These are phyloP conservation scores for Leucosporidium scottii DNA, from an alignment of 768 basidiomycete species.

Conservation along the genomic window DNA sequence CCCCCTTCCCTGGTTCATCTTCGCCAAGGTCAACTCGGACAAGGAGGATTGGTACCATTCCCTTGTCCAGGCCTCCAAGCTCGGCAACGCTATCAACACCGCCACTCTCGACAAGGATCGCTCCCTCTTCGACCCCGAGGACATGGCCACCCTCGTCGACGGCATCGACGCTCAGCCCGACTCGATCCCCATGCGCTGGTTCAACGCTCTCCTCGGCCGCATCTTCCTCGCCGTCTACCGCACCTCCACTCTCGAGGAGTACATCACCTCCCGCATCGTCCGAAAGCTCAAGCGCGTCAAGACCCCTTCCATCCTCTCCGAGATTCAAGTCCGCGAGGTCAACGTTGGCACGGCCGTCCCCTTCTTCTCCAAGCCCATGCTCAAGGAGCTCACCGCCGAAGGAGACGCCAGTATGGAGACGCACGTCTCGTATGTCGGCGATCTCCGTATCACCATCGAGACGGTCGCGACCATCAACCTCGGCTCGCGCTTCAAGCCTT, in stretches of 20 bases:
- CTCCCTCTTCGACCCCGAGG: conserved; percentile 59
- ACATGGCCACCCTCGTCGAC: conserved; percentile 75
- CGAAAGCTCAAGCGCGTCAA: conserved; percentile 90
- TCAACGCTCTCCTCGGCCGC: conserved; percentile 87
- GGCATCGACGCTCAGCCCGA: conserved; percentile 90
- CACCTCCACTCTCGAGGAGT: conserved; percentile 55
- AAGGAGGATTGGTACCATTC: conserved; percentile 96
- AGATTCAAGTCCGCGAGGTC: conserved; percentile 79
- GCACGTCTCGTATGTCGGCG: conserved; percentile 74
- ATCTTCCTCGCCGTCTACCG: conserved; percentile 87
- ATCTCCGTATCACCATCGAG: conserved; percentile 79
- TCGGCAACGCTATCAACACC: conserved; percentile 65
- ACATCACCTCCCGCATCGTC: conserved; percentile 81
- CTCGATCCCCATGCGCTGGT: conserved; percentile 93
- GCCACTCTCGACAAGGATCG: conserved; percentile 56
- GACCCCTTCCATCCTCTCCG: conserved; percentile 73
- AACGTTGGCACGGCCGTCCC: conserved; percentile 77
- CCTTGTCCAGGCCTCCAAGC: conserved; percentile 57
- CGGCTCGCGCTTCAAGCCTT: conserved; percentile 76
- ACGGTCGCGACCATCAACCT: conserved; percentile 72
- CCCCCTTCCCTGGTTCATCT: conserved; percentile 74
- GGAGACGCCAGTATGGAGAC: conserved; percentile 88
- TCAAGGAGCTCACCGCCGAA: conserved; percentile 90
- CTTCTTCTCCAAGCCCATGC: conserved; percentile 90
- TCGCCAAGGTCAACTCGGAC: conserved; percentile 74